Conservation (phyloP, 306 rosid species). For the Gillenia trifoliata region DNA sequence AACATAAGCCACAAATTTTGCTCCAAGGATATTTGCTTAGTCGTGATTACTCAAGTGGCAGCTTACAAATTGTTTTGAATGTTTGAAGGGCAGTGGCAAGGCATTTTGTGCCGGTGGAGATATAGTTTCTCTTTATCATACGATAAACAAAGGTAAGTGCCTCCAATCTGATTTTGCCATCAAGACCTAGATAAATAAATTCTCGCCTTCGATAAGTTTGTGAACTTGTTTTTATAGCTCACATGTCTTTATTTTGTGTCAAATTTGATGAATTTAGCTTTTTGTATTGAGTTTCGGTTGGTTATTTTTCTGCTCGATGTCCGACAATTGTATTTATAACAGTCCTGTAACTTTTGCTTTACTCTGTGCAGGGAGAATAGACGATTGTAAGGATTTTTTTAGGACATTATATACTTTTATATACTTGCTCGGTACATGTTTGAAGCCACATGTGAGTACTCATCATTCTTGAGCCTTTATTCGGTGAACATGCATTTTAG, state of each 20-base stretch:
- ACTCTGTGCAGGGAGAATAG: slow-evolving; percentile 58
- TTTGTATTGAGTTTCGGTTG: background rate
- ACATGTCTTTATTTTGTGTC: background rate
- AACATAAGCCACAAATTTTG: background rate
- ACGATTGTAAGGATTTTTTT: slow-evolving; percentile 65
- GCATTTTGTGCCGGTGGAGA: slow-evolving; percentile 97
- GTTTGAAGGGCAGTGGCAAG: slow-evolving; percentile 74
- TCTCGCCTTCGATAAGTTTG: background rate
- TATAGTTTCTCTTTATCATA: slow-evolving; percentile 57
- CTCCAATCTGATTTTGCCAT: background rate
- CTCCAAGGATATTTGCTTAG: background rate
- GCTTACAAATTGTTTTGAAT: slow-evolving; percentile 13
- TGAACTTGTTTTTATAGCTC: background rate
- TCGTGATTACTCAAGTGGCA: background rate
- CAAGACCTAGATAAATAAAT: background rate
- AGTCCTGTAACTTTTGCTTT: slow-evolving; percentile 12
- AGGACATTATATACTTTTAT: slow-evolving; percentile 55
- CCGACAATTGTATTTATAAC: background rate
- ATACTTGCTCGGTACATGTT: slow-evolving; percentile 74
- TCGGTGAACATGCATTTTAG: background rate
- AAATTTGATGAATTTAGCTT: background rate
- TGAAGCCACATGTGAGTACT: slow-evolving; percentile 85
- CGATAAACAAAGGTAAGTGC: slow-evolving; percentile 45
- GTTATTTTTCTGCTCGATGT: background rate
- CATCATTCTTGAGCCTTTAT: background rate